Percentiles rank a stretch among this genome's conserved stretches.
These are phyloP conservation scores for Fraxinus latifolia DNA, from an alignment of 305 asterid genomes.

Conservation along the genomic window DNA sequence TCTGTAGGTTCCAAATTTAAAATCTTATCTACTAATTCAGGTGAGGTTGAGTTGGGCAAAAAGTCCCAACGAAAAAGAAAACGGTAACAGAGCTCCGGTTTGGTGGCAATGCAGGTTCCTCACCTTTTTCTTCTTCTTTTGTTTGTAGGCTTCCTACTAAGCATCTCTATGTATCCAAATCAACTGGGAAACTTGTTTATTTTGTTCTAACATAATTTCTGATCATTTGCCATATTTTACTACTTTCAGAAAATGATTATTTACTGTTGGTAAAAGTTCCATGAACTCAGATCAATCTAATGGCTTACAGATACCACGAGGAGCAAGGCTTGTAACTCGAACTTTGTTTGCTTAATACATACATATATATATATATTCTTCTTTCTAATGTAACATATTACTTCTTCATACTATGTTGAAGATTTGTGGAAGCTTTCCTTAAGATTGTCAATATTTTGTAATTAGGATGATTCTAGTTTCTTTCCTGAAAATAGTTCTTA, in stretches of 20 bases:
- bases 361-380: too few relatives aligned
- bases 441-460: too few relatives aligned
- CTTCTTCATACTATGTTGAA: too few relatives aligned
- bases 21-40: slow-evolving; percentile 28
- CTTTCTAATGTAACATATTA: too few relatives aligned
- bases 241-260: not conserved
- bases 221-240: not conserved
- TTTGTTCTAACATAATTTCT: not conserved
- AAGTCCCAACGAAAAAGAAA: slow-evolving; percentile 54
- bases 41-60: slow-evolving; percentile 20
- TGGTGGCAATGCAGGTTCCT: not conserved
- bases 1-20: slow-evolving; percentile 33
- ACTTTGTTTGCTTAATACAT: too few relatives aligned
- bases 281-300: not conserved
- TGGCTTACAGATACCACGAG: too few relatives aligned
- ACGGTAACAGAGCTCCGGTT: slow-evolving; percentile 18
- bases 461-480: too few relatives aligned
- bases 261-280: not conserved
- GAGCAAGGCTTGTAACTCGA: too few relatives aligned
- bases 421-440: too few relatives aligned
- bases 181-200: not conserved
- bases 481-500: too few relatives aligned
- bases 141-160: not conserved
- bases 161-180: not conserved
- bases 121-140: not conserved